Evolutionary conservation across 805 yeast species (phyloP).

Genomic region (Ogataea ramenticola): DNA sequence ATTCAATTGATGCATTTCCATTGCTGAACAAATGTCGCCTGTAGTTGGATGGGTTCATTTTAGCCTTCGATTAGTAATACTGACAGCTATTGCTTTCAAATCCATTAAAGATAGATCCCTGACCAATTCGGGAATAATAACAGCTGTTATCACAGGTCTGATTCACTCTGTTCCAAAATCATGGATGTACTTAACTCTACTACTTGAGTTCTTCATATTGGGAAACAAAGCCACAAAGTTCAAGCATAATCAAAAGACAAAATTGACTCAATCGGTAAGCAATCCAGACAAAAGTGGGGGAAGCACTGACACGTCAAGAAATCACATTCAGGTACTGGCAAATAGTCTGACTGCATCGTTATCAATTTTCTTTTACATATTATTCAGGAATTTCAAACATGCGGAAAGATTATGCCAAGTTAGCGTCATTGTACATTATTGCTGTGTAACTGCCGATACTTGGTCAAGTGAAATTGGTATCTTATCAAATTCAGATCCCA

Average conservation of each 20-base stretch:
- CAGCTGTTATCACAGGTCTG: constrained; percentile 7
- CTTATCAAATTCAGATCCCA: constrained; percentile 2
- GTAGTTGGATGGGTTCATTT: no score
- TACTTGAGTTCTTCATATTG: constrained; percentile 4
- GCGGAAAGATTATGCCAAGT: constrained; percentile 1
- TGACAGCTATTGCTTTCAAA: constrained; percentile 1
- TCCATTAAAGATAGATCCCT: constrained; percentile 4
- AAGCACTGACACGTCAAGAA: neutral
- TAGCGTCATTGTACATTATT: constrained; percentile 5
- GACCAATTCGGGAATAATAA: constrained; percentile 3
- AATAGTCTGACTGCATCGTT: constrained; percentile 6
- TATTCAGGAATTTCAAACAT: neutral
- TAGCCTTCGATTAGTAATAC: neutral
- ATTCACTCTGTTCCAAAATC: constrained; percentile 4
- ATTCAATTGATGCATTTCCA: no score
- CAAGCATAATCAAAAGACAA: constrained; percentile 3
- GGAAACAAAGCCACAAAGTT: constrained; percentile 8
- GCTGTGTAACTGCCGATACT: constrained; percentile 9
- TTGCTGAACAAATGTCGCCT: no score
- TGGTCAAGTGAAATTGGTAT: constrained; percentile 9
- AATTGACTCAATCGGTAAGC: neutral
- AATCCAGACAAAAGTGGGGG: neutral
- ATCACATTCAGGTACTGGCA: constrained; percentile 6
- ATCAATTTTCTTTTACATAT: neutral
- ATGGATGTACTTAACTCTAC: constrained; percentile 3